Conservation (phyloP, 2,329 filamentous ascomycete genomes). For the Aspergillus calidoustus region DNA sequence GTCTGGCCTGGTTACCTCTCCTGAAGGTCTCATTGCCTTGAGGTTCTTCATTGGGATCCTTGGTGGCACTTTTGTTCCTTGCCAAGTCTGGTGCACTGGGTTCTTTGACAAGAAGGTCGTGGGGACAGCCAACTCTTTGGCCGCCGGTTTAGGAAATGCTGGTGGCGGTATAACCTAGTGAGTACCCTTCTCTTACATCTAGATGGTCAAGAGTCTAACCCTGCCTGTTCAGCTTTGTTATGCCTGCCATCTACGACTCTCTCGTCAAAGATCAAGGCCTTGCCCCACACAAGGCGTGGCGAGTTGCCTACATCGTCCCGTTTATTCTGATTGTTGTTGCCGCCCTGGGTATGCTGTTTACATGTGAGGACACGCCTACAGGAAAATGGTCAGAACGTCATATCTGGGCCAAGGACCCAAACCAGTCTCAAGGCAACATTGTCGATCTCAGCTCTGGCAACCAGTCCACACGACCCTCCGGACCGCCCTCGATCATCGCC, state of each 20-base stretch:
- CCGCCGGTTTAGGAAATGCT: slow-evolving; percentile 83
- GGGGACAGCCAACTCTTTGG: slow-evolving; percentile 83
- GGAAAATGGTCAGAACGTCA: slow-evolving; percentile 80
- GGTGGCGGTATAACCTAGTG: slow-evolving; percentile 86
- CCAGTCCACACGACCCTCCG: slow-evolving; percentile 28
- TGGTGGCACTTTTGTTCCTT: slow-evolving; percentile 56
- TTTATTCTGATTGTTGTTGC: slow-evolving; percentile 73
- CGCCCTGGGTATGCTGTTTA: slow-evolving; percentile 70
- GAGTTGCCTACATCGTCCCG: slow-evolving; percentile 81
- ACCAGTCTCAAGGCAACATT: slow-evolving; percentile 31
- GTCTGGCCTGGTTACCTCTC: slow-evolving; percentile 74
- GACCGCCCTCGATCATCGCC: slow-evolving; percentile 31
- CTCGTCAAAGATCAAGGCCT: slow-evolving; percentile 66
- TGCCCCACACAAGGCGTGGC: slow-evolving; percentile 73
- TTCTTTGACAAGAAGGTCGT: slow-evolving; percentile 95
- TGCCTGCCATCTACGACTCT: slow-evolving; percentile 87
- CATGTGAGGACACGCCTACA: slow-evolving; percentile 80
- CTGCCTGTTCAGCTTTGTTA: slow-evolving; percentile 65
- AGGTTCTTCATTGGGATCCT: slow-evolving; percentile 52
- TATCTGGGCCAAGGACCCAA: slow-evolving; percentile 56
- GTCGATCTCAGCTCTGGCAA: slow-evolving; percentile 35
- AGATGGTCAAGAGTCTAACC: neutral
- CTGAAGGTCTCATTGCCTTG: slow-evolving; percentile 54
- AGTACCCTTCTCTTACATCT: slow-evolving; percentile 1
- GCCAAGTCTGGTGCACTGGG: slow-evolving; percentile 89